Conservation (phyloP, 768 basidiomycete genomes). For the Porpolomopsis calyptriformis region DNA sequence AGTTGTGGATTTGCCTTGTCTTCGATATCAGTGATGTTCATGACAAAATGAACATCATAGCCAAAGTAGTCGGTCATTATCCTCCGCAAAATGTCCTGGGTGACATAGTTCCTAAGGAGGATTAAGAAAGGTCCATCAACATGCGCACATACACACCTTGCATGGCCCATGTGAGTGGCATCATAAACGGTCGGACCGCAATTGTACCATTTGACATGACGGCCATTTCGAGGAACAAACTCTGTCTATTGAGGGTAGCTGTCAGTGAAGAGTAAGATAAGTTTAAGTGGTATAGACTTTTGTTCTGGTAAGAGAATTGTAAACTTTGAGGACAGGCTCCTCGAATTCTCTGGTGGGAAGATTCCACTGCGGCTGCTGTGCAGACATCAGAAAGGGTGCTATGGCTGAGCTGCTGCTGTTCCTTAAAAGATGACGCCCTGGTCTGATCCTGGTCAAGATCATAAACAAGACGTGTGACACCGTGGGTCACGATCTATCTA, state of each 20-base stretch:
- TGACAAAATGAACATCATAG: conserved; percentile 96
- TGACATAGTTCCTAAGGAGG: conserved; percentile 78
- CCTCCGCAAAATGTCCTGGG: conserved; percentile 82
- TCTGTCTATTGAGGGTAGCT: conserved; percentile 42
- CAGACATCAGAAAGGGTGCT: conserved; percentile 33
- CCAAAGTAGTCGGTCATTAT: conserved; percentile 94
- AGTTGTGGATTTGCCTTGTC: conserved; percentile 64
- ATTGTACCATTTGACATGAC: conserved; percentile 94
- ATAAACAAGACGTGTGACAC: conserved; percentile 1
- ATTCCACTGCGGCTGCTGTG: conserved; percentile 54
- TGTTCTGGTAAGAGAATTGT: conserved; percentile 84
- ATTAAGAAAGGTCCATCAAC: background rate
- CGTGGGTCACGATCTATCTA: background rate
- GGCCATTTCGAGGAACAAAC: conserved; percentile 59
- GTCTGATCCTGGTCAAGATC: conserved; percentile 3
- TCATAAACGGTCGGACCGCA: conserved; percentile 99
- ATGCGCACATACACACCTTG: conserved; percentile 62
- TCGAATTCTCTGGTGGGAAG: conserved; percentile 29
- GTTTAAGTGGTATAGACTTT: conserved; percentile 47
- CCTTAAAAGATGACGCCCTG: background rate
- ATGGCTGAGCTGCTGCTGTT: background rate
- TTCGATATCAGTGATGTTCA: conserved; percentile 99
- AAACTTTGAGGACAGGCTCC: conserved; percentile 70
- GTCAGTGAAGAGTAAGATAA: conserved; percentile 2
- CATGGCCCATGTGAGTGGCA: conserved; percentile 97